Evolutionary conservation across 2,329 filamentous ascomycete species (phyloP), one percentile per base, ranked within the genome.

Genomic region (Pseudogymnoascus sp.): DNA sequence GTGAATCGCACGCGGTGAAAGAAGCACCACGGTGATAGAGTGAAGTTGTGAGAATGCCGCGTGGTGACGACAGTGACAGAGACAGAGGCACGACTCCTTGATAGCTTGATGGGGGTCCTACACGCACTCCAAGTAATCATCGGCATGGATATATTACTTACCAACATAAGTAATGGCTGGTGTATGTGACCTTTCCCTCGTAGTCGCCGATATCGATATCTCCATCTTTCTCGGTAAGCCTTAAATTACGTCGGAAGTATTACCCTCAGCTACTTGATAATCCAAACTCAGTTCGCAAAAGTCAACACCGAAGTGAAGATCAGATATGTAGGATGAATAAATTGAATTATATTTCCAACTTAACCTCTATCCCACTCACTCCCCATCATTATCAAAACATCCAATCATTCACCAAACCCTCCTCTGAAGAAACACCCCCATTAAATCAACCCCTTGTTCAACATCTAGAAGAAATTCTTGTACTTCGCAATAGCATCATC

Each of bases 401-500:
- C 50, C n/a, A 56, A 33, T 21, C 50, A 33, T 56, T 56, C 50
- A 56, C 50, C 50, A 56, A 56, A 33, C 50, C 25, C 50, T 33
- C 50, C 28, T 33, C 50, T 4, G 10, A 56, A 56, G 28, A 56
- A 56, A 56, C 10, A 18, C 10, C 25, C 25, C 16, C n/a, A 18
- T 14, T 12, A 3, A 56, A 56, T 25, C 10, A 31, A 56, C 11
- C 6, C 8, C n/a, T 4, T 16, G 40, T 23, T 59, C 25, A n/a
- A 63, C 50, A 33, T 33, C 50, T 56, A 60, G 59, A 56, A 56
- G 2, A 56, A 56, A 28, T 56, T 56, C 16, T 63, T 53, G 56
- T 67, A 68, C 16, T n/a, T 60, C 21, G 62, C 64, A 64, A 68
- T 67, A 23, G 66, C 63, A 25, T 33, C 31, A 10, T 63, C 56